These are phyloP conservation scores for Sphagnum magellanicum DNA, from an alignment of 228 moss, liverwort and hornwort genomes.

Conservation along the genomic window DNA sequence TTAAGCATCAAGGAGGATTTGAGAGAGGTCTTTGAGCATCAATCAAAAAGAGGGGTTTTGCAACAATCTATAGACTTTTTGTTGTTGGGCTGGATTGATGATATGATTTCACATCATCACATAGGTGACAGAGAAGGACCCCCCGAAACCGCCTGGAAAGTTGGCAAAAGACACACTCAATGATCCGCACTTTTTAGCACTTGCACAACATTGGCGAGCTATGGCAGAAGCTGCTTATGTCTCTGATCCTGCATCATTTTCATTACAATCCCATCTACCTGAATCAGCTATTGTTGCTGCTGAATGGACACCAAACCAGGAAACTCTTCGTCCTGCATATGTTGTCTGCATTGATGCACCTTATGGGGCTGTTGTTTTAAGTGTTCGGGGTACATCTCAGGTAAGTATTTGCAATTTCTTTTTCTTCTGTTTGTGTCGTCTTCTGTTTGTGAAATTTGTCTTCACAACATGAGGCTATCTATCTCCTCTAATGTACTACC, in stretches of 20 bases:
- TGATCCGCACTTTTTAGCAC: conserved; percentile 49
- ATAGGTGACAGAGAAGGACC: conserved; percentile 76
- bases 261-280: conserved; percentile 66
- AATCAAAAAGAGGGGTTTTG: too few species aligned
- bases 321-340: conserved; percentile 80
- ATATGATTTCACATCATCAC: too few species aligned
- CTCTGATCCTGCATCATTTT: conserved; percentile 69
- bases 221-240: conserved; percentile 76
- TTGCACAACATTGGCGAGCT: conserved; percentile 82
- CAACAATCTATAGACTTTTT: too few species aligned
- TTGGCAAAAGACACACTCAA: conserved; percentile 39
- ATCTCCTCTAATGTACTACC: background rate
- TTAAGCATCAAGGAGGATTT: background rate
- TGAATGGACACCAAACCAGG: conserved; percentile 61
- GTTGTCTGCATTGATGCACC: conserved; percentile 80
- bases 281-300: conserved; percentile 74
- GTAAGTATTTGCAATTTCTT: conserved; percentile 5
- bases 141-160: conserved; percentile 66
- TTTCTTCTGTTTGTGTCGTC: background rate
- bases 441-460: background rate
- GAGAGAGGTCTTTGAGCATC: background rate
- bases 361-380: conserved; percentile 80
- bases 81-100: too few species aligned
- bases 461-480: too few species aligned
- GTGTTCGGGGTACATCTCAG: conserved; percentile 83